Base-by-base conservation (phyloP, 2,329 filamentous ascomycete genomes). In the Dothistroma septosporum region DNA sequence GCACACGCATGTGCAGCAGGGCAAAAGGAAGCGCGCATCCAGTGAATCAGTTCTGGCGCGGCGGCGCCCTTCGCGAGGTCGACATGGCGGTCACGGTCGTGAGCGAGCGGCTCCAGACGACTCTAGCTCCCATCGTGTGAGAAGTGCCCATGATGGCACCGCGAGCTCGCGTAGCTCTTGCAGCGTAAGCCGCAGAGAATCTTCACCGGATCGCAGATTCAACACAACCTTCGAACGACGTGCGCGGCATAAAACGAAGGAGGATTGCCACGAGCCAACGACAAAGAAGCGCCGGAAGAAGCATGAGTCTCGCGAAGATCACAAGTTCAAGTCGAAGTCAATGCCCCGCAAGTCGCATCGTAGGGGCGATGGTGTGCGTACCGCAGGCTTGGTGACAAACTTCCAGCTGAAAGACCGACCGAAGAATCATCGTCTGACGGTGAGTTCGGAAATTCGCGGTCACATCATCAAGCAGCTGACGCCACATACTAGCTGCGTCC, bases 341-440 rank as follows among this genome's bases (percentile, higher is more conserved):
- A 70, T 67, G 53, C 70, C 69, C 52, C 71, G 72, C 61, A 77
- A 73, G 64, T 67, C 71, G 53, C 74, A 70, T 61, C 73, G 72
- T 49, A 75, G 62, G 56, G 75, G 69, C 56, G 73, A 72, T 63
- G 73, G 75, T 31, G 75, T 72, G 57, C 69, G 68, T 47, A 73
- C 74, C 10, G 68, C 66, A 55, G 75, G 72, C 28, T 68, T 78
- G 35, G 72, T 78, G 52, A 77, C 77, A 58, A 74, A 70, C 59
- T 81, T 80, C 62, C 73, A 76, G 55, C 74, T 79, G 63, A 77
- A 77, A 64, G 78, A 79, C 63, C 73, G 79, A 22, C 67, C 75
- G 31, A 73, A 70, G 50, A 75, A 78, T 16, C 68, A 62, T 66
- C 76, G 80, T 63, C 68, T 82, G 64, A 82, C 80, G 41, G 80